These are phyloP conservation scores for Mrakia frigida DNA, from an alignment of 768 basidiomycete species.

Conservation along the genomic window DNA sequence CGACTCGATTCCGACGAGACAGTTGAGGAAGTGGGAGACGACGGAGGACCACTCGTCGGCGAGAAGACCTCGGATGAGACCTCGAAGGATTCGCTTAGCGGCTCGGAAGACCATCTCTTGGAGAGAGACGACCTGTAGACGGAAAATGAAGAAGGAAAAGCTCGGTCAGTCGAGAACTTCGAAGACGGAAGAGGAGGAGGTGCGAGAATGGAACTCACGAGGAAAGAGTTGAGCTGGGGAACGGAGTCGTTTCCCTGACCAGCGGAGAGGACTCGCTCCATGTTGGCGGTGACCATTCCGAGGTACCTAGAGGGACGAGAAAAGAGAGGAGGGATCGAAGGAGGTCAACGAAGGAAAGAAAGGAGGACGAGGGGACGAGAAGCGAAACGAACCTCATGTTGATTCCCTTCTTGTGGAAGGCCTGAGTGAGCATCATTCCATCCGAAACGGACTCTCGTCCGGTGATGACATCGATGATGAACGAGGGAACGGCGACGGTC, in stretches of 20 bases:
- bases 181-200: neutral
- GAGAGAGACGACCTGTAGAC: conserved; percentile 38
- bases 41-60: conserved; percentile 40
- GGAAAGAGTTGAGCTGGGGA: conserved; percentile 39
- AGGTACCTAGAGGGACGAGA: conserved; percentile 40
- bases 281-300: conserved; percentile 43
- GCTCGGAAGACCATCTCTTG: conserved; percentile 49
- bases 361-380: neutral
- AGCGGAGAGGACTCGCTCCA: conserved; percentile 40
- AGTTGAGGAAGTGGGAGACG: conserved; percentile 50
- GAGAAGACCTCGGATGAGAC: conserved; percentile 40
- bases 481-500: conserved; percentile 42
- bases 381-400: conserved; percentile 44
- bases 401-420: conserved; percentile 47
- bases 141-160: neutral
- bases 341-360: neutral
- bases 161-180: neutral
- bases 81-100: conserved; percentile 46
- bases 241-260: conserved; percentile 36
- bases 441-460: conserved; percentile 42
- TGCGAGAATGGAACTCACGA: neutral
- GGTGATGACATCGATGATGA: conserved; percentile 44
- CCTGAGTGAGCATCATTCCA: conserved; percentile 43
- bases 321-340: too few relatives aligned
- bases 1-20: conserved; percentile 46